These are phyloP conservation scores for Clitoria ternatea DNA, from an alignment of 306 rosid species.

Conservation along the genomic window DNA sequence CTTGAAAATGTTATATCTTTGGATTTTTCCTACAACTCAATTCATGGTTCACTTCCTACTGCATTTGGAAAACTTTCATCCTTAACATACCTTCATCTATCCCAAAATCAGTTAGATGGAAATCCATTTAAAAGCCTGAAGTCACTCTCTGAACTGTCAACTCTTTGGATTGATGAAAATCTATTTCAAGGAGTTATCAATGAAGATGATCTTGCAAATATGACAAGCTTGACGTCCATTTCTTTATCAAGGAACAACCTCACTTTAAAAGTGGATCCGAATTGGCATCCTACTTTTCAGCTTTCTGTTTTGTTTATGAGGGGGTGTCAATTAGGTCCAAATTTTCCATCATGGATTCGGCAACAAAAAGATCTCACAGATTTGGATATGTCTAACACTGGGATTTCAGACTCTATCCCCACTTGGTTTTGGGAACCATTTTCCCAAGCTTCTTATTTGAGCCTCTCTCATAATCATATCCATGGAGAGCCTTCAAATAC, in stretches of 20 bases:
- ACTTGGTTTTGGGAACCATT: neutral
- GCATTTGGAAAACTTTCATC: neutral
- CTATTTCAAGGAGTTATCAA: neutral
- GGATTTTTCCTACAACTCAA: no score
- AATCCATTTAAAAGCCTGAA: neutral
- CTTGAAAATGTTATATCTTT: neutral
- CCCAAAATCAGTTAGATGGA: neutral
- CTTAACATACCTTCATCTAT: neutral
- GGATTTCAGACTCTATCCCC: slow-evolving; percentile 14
- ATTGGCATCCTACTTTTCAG: slow-evolving; percentile 11
- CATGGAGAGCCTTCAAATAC: neutral
- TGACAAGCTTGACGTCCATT: neutral
- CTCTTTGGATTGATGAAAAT: neutral
- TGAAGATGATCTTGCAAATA: neutral
- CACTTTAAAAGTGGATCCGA: neutral
- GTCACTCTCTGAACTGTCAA: neutral
- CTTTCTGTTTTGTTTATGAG: rapidly evolving
- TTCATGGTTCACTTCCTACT: neutral
- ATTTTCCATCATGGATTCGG: slow-evolving; percentile 20
- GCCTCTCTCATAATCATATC: slow-evolving; percentile 15
- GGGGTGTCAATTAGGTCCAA: slow-evolving; percentile 9
- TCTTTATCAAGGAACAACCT: neutral
- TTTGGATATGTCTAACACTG: slow-evolving; percentile 5
- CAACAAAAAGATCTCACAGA: neutral
- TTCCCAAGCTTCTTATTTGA: neutral